phyloP scores from a whole-genome alignment of 2,329 filamentous ascomycete species.

The Alternaria tenuissima region DNA sequence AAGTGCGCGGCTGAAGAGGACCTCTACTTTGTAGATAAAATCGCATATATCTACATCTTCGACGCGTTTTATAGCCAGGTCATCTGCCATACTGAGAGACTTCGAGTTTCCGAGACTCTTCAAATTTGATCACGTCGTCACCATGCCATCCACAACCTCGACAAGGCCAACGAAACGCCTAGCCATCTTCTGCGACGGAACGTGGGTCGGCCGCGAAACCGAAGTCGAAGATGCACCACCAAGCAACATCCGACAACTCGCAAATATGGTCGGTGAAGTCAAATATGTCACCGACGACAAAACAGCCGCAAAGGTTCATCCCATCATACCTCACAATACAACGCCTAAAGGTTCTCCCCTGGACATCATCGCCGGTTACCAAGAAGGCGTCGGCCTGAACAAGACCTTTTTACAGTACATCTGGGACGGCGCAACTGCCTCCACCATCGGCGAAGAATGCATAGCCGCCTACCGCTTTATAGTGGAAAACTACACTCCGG shows the following conservation, averaged over 20 bases:
- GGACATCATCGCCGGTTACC: slow-evolving; percentile 46
- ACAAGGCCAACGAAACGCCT: slow-evolving; percentile 35
- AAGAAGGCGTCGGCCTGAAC: slow-evolving; percentile 49
- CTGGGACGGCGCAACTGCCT: slow-evolving; percentile 48
- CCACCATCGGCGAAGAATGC: slow-evolving; percentile 48
- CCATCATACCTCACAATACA: slow-evolving; percentile 23
- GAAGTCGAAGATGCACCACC: slow-evolving; percentile 33
- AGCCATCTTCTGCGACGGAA: slow-evolving; percentile 47
- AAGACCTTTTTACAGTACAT: slow-evolving; percentile 48
- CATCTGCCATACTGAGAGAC: neutral
- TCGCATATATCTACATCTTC: neutral
- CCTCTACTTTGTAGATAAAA: neutral
- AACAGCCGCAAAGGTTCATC: slow-evolving; percentile 32
- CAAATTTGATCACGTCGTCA: neutral
- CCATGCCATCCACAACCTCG: slow-evolving; percentile 20
- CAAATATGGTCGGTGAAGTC: slow-evolving; percentile 43
- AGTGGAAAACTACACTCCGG: slow-evolving; percentile 42
- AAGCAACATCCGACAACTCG: slow-evolving; percentile 46
- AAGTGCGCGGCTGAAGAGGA: neutral
- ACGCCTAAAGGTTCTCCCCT: neutral
- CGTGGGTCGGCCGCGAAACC: slow-evolving; percentile 49
- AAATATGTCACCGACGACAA: slow-evolving; percentile 18
- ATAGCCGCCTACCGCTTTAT: slow-evolving; percentile 48
- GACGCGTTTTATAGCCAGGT: neutral
- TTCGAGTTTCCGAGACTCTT: neutral